These are phyloP conservation scores for Eucalyptus tenuipes DNA, from an alignment of 345 rosid genomes.

Conservation along the genomic window DNA sequence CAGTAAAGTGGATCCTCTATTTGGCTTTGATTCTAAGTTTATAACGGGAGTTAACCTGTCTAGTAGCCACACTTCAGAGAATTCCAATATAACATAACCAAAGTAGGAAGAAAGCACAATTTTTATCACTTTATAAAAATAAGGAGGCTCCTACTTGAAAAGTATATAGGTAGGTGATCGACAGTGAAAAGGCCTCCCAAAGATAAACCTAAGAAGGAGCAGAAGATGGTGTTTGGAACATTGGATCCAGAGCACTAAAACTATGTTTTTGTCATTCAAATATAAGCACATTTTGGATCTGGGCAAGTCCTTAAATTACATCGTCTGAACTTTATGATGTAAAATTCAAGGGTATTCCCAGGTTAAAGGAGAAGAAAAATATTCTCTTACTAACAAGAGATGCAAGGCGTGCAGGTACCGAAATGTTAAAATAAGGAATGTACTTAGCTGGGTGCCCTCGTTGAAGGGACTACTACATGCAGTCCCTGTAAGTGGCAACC, in stretches of 20 bases:
- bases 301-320: no score
- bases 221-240: background rate
- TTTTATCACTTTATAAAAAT: background rate
- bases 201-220: background rate
- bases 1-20: background rate
- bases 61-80: background rate
- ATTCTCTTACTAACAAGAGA: no score
- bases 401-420: fast-evolving
- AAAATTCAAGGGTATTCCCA: no score
- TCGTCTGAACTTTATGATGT: fast-evolving
- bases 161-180: background rate
- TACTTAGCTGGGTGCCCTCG: fast-evolving
- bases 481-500: no score
- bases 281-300: no score
- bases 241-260: background rate
- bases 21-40: background rate
- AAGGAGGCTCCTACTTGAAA: background rate
- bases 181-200: background rate
- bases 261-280: background rate
- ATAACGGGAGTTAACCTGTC: background rate
- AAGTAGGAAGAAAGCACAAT: background rate
- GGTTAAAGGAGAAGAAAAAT: no score
- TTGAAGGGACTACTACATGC: no score
- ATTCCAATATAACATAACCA: background rate
- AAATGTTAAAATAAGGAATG: no score